These are phyloP conservation scores for Chytriomyces sp. DNA, from an alignment of 192 early-diverging fungal genomes.

Conservation along the genomic window DNA sequence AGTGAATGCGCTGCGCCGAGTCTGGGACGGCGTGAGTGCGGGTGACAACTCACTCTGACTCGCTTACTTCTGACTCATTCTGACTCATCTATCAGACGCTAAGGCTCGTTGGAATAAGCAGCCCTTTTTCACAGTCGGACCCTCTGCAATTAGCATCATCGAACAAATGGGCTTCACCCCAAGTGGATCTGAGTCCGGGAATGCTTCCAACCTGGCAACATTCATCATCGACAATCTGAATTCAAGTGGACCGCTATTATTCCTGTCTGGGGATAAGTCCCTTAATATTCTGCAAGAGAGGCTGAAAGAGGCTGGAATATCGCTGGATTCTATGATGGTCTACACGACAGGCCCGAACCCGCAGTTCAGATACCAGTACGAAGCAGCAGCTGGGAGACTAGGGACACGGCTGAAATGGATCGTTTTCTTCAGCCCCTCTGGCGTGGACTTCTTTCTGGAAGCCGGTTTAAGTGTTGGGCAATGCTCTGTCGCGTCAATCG, in stretches of 20 bases:
- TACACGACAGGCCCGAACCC: constrained; percentile 45
- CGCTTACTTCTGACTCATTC: background rate
- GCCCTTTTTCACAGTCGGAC: background rate
- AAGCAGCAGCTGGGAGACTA: background rate
- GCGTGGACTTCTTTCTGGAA: constrained; percentile 48
- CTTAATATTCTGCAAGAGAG: constrained; percentile 43
- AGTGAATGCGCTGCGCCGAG: background rate
- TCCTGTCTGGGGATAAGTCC: constrained; percentile 62
- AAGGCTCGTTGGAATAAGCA: background rate
- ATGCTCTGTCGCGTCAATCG: constrained; percentile 50
- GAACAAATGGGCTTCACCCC: constrained; percentile 10
- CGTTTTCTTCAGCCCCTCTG: constrained; percentile 67
- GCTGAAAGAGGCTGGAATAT: constrained; percentile 34
- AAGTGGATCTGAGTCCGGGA: constrained; percentile 40
- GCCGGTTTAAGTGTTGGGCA: constrained; percentile 10
- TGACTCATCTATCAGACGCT: background rate
- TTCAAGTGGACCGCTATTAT: constrained; percentile 35
- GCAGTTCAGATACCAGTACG: constrained; percentile 16
- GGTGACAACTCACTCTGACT: too few species aligned
- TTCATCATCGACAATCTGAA: constrained; percentile 30
- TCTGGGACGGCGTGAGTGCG: too few species aligned
- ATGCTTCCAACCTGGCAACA: constrained; percentile 44
- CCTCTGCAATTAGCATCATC: background rate
- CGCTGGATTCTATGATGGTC: constrained; percentile 41
- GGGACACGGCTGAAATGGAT: constrained; percentile 45